Base-by-base conservation (phyloP, 768 basidiomycete species). In the Gymnopilus junonius region DNA sequence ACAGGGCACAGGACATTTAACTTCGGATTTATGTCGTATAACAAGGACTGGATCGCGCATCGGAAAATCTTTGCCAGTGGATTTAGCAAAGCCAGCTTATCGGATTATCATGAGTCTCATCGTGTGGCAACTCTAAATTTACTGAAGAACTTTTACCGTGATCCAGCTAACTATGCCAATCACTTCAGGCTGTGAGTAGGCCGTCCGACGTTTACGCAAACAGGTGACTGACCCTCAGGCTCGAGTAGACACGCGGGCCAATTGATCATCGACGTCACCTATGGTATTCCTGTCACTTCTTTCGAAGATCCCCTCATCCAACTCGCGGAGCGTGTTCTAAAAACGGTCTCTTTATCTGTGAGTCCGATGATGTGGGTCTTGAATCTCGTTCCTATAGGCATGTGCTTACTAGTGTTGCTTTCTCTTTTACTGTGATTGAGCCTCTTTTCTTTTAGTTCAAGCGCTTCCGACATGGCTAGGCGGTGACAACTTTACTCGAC, bases 21-120 rank as follows among this genome's bases (percentile, higher is more conserved):
- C 15, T 46, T 59, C 29, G 58, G 58, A 15, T 59, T 59, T 48
- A 59, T 59, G 58, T 48, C 58, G 4, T 59, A 59, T 15, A 46
- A 45, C 17, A 59, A 59, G 27, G 45, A 45, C 8, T 59, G 58
- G 58, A 48, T 35, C 2, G 45, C 43, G 17, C 58, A 46, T 17
- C 43, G 45, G 17, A 59, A 59, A 59, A 50, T 48, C 20, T 59
- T 59, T 17, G 58, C 46, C 1, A 17, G 34, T 11, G 58, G 58
- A 1, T 59, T 46, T 20, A 50, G 34, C 12, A 23, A 42, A 58
- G 56, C 40, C 8, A 45, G 45, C 15, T 46, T 59, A 10, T 21
- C 31, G n/a, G 34, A n/a, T 27, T 59, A 59, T 48, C 45, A 59
- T 17, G 58, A 59, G 34, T 45, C 58, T 12, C 58, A 59, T 25